A percentile compares a stretch with the other conserved stretches of the same genome.
phyloP scores from a whole-genome alignment of 1,139 yeast species.

The Debaryomycetaceae sp. region DNA sequence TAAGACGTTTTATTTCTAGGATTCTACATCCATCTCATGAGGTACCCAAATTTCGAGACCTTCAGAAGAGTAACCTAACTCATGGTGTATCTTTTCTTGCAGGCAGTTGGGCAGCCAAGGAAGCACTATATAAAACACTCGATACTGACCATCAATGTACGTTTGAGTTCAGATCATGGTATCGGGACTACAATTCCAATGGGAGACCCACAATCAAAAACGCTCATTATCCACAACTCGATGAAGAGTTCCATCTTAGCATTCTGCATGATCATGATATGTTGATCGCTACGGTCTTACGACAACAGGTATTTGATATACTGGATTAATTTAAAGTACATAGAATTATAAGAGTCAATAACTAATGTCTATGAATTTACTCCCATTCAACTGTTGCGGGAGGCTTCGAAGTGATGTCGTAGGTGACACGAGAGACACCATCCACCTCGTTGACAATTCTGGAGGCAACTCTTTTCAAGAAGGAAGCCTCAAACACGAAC shows the following conservation, averaged over 20 bases:
- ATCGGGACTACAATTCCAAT: slow-evolving; percentile 32
- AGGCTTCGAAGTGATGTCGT: slow-evolving; percentile 97
- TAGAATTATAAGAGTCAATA: background rate
- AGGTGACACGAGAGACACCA: slow-evolving; percentile 98
- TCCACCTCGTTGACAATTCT: slow-evolving; percentile 98
- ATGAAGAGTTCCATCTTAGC: slow-evolving; percentile 52
- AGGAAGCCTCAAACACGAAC: slow-evolving; percentile 89
- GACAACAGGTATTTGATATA: slow-evolving; percentile 24
- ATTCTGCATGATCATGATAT: slow-evolving; percentile 66
- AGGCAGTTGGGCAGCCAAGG: slow-evolving; percentile 72
- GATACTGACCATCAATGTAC: slow-evolving; percentile 42
- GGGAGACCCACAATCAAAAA: slow-evolving; percentile 41
- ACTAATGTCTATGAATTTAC: slow-evolving; percentile 31
- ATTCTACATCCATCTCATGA: slow-evolving; percentile 52
- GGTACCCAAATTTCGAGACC: slow-evolving; percentile 29
- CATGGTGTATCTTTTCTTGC: slow-evolving; percentile 41
- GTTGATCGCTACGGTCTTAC: slow-evolving; percentile 47
- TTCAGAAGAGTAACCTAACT: slow-evolving; percentile 12
- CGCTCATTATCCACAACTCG: slow-evolving; percentile 21
- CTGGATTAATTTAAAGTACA: background rate
- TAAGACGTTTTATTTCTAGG: slow-evolving; percentile 42
- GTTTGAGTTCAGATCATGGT: slow-evolving; percentile 65
- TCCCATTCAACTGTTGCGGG: slow-evolving; percentile 99
- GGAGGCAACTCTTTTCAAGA: slow-evolving; percentile 89
- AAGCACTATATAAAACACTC: slow-evolving; percentile 67